These are phyloP conservation scores for Benincasa hispida DNA, from an alignment of 306 rosid genomes.

Conservation along the genomic window DNA sequence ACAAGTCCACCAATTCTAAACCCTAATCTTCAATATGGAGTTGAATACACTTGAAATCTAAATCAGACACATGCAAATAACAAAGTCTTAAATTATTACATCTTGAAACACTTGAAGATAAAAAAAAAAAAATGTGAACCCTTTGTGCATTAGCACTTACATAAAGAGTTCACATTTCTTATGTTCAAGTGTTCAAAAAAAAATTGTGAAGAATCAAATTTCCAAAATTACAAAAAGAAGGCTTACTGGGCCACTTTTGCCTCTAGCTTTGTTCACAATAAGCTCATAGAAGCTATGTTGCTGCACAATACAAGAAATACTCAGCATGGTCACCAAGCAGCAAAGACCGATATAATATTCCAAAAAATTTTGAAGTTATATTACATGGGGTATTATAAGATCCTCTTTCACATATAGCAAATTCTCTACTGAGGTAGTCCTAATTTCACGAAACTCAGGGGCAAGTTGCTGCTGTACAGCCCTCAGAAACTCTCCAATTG, in stretches of 20 bases:
- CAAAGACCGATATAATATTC: neutral
- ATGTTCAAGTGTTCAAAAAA: no score
- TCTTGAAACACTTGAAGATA: neutral
- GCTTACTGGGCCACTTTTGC: conserved; percentile 91
- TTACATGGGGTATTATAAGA: conserved; percentile 91
- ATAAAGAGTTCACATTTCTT: no score
- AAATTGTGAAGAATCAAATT: neutral
- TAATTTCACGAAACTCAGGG: conserved; percentile 87
- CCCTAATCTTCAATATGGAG: neutral
- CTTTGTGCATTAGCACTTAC: neutral
- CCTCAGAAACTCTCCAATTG: conserved; percentile 85
- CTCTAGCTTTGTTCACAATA: conserved; percentile 86
- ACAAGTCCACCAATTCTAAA: neutral
- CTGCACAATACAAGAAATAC: conserved; percentile 31
- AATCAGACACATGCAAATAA: neutral
- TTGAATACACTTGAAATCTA: neutral
- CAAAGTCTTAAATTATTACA: neutral
- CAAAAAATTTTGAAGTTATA: neutral
- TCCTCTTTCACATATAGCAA: conserved; percentile 94
- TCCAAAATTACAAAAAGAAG: neutral
- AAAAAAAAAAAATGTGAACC: neutral
- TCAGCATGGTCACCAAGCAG: conserved; percentile 12
- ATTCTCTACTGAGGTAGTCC: conserved; percentile 92
- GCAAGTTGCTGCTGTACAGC: conserved; percentile 91
- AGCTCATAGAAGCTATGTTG: conserved; percentile 96